These are phyloP conservation scores for Echium plantagineum DNA, from an alignment of 257 asterid species.

Conservation along the genomic window DNA sequence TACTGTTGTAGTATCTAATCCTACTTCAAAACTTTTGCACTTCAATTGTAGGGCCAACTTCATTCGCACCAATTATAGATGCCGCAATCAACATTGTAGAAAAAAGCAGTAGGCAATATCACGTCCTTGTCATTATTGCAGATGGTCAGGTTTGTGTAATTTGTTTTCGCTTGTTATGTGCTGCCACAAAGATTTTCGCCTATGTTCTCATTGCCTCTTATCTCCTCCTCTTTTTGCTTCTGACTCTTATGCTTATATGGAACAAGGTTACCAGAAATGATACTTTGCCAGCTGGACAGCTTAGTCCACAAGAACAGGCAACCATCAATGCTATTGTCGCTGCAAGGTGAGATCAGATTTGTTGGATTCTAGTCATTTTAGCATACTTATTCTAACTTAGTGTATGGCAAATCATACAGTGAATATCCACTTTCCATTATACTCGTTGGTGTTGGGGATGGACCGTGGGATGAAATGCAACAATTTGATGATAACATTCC, in stretches of 20 bases:
- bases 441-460: conserved; percentile 91
- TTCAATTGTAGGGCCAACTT: conserved; percentile 61
- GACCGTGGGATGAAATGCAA: conserved; percentile 90
- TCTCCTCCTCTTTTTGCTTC: neutral
- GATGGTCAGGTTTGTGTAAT: conserved; percentile 67
- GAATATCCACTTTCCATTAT: conserved; percentile 82
- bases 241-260: conserved; percentile 5
- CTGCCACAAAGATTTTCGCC: neutral
- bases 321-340: conserved; percentile 63
- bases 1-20: neutral
- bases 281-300: conserved; percentile 39
- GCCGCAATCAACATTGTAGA: conserved; percentile 75
- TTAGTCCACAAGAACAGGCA: conserved; percentile 78
- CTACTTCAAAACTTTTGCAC: conserved; percentile 4
- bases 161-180: neutral
- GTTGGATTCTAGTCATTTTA: conserved; percentile 4
- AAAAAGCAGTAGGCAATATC: conserved; percentile 71
- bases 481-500: conserved; percentile 75
- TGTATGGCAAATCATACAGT: conserved; percentile 25
- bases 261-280: conserved; percentile 58
- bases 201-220: neutral
- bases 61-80: conserved; percentile 74
- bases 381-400: conserved; percentile 4
- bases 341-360: conserved; percentile 45
- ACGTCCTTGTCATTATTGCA: conserved; percentile 82